Evolutionary conservation across 2,329 filamentous ascomycete genomes (phyloP).

Genomic region (Trichophyton simii): DNA sequence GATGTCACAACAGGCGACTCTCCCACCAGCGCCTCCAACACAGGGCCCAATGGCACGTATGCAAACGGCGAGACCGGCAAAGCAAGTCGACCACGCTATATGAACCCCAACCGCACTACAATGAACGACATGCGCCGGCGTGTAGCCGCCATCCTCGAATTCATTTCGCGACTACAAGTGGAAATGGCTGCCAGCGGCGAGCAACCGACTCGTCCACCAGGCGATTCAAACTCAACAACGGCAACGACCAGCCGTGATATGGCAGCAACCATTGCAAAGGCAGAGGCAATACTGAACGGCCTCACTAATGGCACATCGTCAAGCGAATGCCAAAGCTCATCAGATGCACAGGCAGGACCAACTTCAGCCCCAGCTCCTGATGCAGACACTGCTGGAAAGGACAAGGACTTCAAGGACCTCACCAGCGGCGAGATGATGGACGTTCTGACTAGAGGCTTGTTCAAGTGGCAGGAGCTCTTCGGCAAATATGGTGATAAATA

Average conservation of each 20-base stretch:
- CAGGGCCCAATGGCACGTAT: constrained; percentile 33
- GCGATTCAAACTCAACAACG: constrained; percentile 8
- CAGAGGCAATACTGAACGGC: constrained; percentile 10
- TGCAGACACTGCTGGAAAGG: neutral
- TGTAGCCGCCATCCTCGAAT: constrained; percentile 73
- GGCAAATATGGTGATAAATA: constrained; percentile 41
- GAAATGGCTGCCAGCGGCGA: constrained; percentile 57
- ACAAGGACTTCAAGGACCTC: constrained; percentile 57
- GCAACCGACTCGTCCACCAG: constrained; percentile 30
- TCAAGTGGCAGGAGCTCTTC: constrained; percentile 73
- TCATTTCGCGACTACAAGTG: constrained; percentile 77
- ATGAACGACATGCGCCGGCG: constrained; percentile 82
- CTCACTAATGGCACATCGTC: neutral
- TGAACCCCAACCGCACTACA: constrained; percentile 50
- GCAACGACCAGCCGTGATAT: neutral
- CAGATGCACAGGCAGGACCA: neutral
- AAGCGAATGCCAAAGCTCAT: neutral
- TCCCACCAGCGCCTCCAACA: constrained; percentile 18
- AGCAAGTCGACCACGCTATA: constrained; percentile 48
- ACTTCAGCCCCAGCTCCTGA: neutral
- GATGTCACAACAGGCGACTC: constrained; percentile 25
- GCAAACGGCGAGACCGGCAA: constrained; percentile 47
- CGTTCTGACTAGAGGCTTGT: constrained; percentile 61
- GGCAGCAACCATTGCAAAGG: neutral
- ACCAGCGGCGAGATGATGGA: constrained; percentile 87